Conservation (phyloP, 2,329 filamentous ascomycete genomes). For the Colletotrichum simmondsii region DNA sequence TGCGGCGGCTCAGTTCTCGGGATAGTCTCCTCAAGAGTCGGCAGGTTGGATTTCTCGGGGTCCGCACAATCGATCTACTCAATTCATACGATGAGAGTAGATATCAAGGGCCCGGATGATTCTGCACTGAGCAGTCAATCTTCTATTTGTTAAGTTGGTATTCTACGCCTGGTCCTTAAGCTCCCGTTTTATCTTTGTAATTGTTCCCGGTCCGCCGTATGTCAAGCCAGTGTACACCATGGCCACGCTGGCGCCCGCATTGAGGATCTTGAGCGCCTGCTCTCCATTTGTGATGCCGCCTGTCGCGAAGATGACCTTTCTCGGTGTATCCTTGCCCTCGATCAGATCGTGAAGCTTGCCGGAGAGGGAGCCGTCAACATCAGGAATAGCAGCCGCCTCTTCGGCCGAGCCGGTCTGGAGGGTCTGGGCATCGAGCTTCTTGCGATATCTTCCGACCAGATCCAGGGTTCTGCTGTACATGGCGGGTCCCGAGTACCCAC, state of each 20-base stretch:
- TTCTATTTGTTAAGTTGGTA: conserved; percentile 23
- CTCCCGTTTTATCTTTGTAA: conserved; percentile 74
- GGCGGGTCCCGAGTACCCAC: conserved; percentile 91
- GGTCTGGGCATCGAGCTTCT: conserved; percentile 68
- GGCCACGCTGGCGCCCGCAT: conserved; percentile 89
- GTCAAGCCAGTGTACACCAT: conserved; percentile 88
- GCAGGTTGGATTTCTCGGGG: background rate
- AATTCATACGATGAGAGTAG: background rate
- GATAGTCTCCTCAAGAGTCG: background rate
- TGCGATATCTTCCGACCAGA: conserved; percentile 83
- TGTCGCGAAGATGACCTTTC: conserved; percentile 91
- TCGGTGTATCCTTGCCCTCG: conserved; percentile 43
- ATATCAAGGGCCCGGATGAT: background rate
- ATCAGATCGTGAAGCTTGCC: conserved; percentile 36
- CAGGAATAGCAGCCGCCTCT: conserved; percentile 40
- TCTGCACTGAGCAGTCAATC: background rate
- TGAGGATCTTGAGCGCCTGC: conserved; percentile 83
- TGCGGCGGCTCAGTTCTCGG: background rate
- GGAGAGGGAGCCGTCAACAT: conserved; percentile 45
- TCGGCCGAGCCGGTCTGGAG: conserved; percentile 47
- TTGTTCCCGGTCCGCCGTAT: conserved; percentile 72
- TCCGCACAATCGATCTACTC: background rate
- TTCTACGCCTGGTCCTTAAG: conserved; percentile 58
- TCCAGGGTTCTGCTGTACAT: conserved; percentile 84
- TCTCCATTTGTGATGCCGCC: conserved; percentile 91